Conservation (phyloP, 2,329 filamentous ascomycete species). For the Zymoseptoria brevis region DNA sequence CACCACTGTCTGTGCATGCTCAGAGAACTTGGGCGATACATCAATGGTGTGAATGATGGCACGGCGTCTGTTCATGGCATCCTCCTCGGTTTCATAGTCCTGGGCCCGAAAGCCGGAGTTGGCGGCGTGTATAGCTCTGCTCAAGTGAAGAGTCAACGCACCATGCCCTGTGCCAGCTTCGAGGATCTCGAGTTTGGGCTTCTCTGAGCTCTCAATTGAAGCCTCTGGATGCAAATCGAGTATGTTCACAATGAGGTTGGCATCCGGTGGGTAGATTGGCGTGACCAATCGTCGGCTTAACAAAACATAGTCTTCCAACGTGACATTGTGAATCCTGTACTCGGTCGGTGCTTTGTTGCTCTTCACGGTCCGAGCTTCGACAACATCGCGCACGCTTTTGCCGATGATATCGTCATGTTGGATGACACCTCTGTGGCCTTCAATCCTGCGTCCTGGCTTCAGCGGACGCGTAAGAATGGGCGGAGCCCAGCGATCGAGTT, state of each 20-base stretch:
- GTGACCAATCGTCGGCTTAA: conserved; percentile 64
- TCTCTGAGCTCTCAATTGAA: conserved; percentile 25
- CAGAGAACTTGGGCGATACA: conserved; percentile 52
- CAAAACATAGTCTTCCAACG: conserved; percentile 65
- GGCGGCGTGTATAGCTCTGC: conserved; percentile 66
- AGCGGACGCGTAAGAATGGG: conserved; percentile 36
- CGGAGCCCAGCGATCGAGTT: conserved; percentile 28
- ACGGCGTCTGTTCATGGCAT: conserved; percentile 38
- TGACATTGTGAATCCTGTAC: conserved; percentile 56
- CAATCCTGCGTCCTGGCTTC: conserved; percentile 23
- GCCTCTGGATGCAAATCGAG: conserved; percentile 61
- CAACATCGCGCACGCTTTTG: conserved; percentile 49
- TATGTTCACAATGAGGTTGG: conserved; percentile 64
- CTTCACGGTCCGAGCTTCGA: conserved; percentile 40
- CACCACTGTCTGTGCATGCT: conserved; percentile 57
- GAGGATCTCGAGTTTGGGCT: conserved; percentile 60
- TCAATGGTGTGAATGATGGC: conserved; percentile 73
- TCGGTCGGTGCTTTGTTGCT: conserved; percentile 26
- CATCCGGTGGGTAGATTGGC: conserved; percentile 69
- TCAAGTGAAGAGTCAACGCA: conserved; percentile 65
- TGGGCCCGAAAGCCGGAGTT: conserved; percentile 44
- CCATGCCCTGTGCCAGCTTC: conserved; percentile 84
- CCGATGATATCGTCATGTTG: conserved; percentile 56
- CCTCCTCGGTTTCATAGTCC: conserved; percentile 20
- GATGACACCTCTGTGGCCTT: conserved; percentile 43